These are phyloP conservation scores for Hyphodiscus sp. DNA, from an alignment of 2,329 filamentous ascomycete species.

Conservation along the genomic window DNA sequence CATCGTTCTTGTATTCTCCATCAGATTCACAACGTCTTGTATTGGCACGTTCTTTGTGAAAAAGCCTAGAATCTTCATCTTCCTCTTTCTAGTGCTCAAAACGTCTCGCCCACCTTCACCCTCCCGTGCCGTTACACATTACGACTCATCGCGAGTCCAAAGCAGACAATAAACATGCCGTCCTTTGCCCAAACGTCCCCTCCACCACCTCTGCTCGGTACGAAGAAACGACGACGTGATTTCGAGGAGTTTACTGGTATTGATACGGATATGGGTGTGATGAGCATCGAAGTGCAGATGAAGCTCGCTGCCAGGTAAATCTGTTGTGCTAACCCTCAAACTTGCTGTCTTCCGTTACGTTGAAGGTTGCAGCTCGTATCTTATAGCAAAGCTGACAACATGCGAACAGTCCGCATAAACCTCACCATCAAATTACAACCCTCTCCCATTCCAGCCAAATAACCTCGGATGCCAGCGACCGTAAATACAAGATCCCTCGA, in stretches of 20 bases:
- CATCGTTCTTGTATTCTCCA: not conserved
- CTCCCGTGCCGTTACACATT: not conserved
- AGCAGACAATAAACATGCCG: constrained; percentile 16
- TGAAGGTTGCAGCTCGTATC: not conserved
- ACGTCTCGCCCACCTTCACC: not conserved
- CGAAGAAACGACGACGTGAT: constrained; percentile 21
- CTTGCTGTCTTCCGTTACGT: not conserved
- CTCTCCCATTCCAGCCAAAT: not conserved
- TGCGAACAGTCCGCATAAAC: not conserved
- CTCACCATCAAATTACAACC: not conserved
- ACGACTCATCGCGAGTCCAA: not conserved
- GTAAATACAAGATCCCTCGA: not conserved
- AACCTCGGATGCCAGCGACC: not conserved
- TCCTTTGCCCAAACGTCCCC: constrained; percentile 20
- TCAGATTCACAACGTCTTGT: not conserved
- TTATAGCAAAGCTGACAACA: not conserved
- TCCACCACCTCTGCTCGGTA: constrained; percentile 6
- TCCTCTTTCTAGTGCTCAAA: not conserved
- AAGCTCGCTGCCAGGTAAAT: constrained; percentile 8
- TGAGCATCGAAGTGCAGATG: constrained; percentile 4
- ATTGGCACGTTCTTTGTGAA: not conserved
- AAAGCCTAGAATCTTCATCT: not conserved
- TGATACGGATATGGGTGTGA: not conserved
- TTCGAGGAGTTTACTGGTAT: constrained; percentile 2
- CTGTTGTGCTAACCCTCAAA: not conserved